These are phyloP conservation scores for Eucalyptus guilfoylei DNA, from an alignment of 345 rosid species.

Conservation along the genomic window DNA sequence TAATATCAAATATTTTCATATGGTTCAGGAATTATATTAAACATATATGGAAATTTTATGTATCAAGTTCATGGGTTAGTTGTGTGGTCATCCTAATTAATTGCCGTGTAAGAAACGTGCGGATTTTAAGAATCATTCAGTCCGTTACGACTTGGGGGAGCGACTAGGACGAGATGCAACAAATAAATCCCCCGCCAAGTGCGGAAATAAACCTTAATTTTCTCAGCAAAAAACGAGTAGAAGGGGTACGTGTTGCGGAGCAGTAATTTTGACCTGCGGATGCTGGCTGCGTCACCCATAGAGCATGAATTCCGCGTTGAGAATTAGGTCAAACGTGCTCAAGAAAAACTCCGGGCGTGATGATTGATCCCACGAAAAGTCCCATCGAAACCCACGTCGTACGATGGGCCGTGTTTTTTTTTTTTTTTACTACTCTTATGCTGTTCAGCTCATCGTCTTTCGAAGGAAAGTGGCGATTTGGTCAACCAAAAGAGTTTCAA, in stretches of 20 bases:
- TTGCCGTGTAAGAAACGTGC: background rate
- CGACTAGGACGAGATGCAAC: background rate
- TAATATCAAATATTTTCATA: too few species aligned
- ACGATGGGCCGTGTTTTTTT: background rate
- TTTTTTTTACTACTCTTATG: background rate
- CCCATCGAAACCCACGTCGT: background rate
- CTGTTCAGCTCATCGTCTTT: background rate
- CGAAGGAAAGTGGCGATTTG: background rate
- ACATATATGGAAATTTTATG: too few species aligned
- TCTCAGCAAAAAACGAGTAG: background rate
- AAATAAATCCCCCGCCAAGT: background rate
- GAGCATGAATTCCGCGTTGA: background rate
- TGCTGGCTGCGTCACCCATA: background rate
- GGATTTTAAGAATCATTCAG: background rate
- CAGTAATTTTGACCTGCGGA: background rate
- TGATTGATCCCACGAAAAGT: background rate
- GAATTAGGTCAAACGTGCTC: background rate
- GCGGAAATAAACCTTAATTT: background rate
- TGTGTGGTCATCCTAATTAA: background rate
- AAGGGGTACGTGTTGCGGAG: background rate
- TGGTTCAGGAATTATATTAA: accelerated
- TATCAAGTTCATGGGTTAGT: too few species aligned
- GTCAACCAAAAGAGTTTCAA: background rate
- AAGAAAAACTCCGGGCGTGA: background rate
- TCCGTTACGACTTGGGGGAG: background rate